Evolutionary conservation across 345 rosid species (phyloP).

Genomic region (Brassica napus): DNA sequence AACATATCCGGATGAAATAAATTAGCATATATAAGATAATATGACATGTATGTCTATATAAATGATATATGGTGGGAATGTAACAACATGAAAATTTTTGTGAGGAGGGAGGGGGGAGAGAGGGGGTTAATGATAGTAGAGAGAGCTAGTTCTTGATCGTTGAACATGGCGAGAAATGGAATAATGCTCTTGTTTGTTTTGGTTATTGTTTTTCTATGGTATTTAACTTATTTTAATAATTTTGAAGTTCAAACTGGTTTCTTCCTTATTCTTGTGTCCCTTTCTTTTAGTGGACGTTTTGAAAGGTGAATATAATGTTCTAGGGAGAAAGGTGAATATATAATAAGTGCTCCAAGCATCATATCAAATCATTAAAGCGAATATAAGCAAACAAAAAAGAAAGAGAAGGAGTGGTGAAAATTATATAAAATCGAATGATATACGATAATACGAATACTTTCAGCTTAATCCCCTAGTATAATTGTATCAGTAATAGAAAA

Average conservation of each 20-base stretch:
- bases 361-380: constrained; percentile 30
- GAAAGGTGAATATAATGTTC: constrained; percentile 23
- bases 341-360: constrained; percentile 15
- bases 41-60: constrained; percentile 25
- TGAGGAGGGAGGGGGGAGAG: background rate
- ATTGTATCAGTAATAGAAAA: background rate
- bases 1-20: constrained; percentile 20
- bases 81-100: constrained; percentile 32
- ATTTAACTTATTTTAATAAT: constrained; percentile 23
- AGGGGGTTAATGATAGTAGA: constrained; percentile 1
- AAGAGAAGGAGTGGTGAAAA: constrained; percentile 3
- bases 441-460: background rate
- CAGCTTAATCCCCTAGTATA: constrained; percentile 1
- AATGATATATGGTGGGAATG: constrained; percentile 21
- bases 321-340: constrained; percentile 21
- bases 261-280: constrained; percentile 15
- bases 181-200: constrained; percentile 12
- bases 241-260: background rate
- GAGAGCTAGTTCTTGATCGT: constrained; percentile 34
- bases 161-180: constrained; percentile 27
- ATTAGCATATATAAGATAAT: constrained; percentile 17
- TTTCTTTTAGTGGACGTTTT: constrained; percentile 28
- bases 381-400: constrained; percentile 16
- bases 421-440: constrained; percentile 2
- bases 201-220: constrained; percentile 13